Evolutionary conservation across 805 yeast genomes (phyloP), one percentile per base, ranked within the genome.

Genomic region (Priceomyces castillae): DNA sequence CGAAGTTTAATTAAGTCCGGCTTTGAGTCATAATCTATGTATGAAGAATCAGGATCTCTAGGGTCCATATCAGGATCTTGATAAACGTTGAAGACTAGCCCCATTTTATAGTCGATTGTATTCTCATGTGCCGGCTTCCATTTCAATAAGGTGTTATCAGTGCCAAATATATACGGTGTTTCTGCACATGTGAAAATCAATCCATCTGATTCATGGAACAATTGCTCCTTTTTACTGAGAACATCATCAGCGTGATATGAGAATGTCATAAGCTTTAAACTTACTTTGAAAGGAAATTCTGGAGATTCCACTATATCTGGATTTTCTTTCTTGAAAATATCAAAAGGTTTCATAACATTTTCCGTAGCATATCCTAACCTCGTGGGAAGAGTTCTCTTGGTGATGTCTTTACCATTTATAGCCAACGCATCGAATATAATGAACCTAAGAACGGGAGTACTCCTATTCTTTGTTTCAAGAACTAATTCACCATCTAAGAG

Each of bases 51-150:
- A 1, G 86, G 82, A 59, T 82, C 84, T 47, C 80, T 78, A 34
- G 80, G 78, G 34, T 80, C 81, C 54, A 84, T 67, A 43, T 82
- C 86, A 4, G 77, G 77, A 58, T 86, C 92, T 37, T 75, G 75
- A 52, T 52, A 81, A 7, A 64, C 52, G 14, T 81, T 79, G 54
- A 87, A 86, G 28, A 75, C 74, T 46, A 89, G 62, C 26, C 74
- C 73, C 46, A 94, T 63, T 58, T 82, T 82, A 65, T 88, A 94
- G 64, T 94, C 99, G 35, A 95, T 80, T 0, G 97, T 85, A 55
- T 94, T 95, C 62, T 92, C 99, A 49, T 87, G 87, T 10, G 95
- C 88, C 2, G 99, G 98, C 58, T 94, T 94, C 99, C 99, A 94
- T 65, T 95, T 94, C 43, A 94, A 67, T 39, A 94, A 70, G 5